A percentile compares a stretch with the other conserved stretches of the same genome.
Conservation (phyloP, 31 red algal species). For the Odonthalia washingtoniensis region DNA sequence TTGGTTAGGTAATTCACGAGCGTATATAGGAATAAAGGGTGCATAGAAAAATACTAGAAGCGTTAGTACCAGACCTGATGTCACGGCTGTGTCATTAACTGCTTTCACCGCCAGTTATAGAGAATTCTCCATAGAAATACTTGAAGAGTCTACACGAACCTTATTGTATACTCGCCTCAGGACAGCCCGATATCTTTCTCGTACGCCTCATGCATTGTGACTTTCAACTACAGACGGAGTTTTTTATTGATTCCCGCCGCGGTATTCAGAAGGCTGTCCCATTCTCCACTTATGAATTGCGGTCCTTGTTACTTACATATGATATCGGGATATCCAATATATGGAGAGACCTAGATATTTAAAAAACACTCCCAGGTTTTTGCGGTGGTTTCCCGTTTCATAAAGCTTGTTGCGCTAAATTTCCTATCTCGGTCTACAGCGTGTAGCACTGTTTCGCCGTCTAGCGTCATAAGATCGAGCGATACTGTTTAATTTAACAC, state of each 20-base stretch:
- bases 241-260: neutral
- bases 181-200: conserved; percentile 4
- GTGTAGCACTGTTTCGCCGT: conserved; percentile 30
- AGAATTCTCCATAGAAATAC: neutral
- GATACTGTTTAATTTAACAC: conserved; percentile 23
- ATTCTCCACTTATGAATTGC: conserved; percentile 4
- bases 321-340: conserved; percentile 4
- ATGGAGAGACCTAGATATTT: conserved; percentile 1
- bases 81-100: neutral
- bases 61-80: neutral
- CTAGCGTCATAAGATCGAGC: conserved; percentile 49
- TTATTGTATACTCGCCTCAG: conserved; percentile 13
- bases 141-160: neutral
- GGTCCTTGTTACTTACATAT: conserved; percentile 28
- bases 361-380: neutral
- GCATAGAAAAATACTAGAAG: conserved; percentile 18
- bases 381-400: conserved; percentile 1
- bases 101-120: neutral
- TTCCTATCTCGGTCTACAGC: conserved; percentile 43
- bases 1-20: too few species aligned
- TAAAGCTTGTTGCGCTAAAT: conserved; percentile 43
- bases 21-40: too few species aligned
- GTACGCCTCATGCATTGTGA: conserved; percentile 18
- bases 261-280: neutral
- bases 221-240: conserved; percentile 18